Percentiles rank a stretch among this genome's conserved stretches.
phyloP scores from a whole-genome alignment of 2,329 filamentous ascomycete species.

The Zasmidium cellare region DNA sequence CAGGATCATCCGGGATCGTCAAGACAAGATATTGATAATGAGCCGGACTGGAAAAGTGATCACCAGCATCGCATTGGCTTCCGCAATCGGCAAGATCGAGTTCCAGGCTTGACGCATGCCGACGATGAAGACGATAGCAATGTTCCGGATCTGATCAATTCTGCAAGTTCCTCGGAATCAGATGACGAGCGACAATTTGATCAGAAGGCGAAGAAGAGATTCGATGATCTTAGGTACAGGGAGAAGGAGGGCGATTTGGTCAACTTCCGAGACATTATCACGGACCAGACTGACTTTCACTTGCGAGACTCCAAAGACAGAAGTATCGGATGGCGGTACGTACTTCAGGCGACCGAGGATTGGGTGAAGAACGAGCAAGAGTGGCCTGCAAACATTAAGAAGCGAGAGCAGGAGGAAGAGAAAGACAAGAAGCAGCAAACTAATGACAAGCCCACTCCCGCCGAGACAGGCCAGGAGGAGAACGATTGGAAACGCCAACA shows the following conservation, averaged over 20 bases:
- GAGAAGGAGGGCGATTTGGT: slow-evolving; percentile 35
- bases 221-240: slow-evolving; percentile 29
- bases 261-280: slow-evolving; percentile 42
- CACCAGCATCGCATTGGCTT: slow-evolving; percentile 10
- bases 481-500: slow-evolving; percentile 32
- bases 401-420: slow-evolving; percentile 34
- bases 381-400: slow-evolving; percentile 51
- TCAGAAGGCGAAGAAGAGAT: slow-evolving; percentile 29
- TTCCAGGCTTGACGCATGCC: slow-evolving; percentile 5
- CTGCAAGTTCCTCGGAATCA: slow-evolving; percentile 3
- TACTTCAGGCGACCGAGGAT: slow-evolving; percentile 51
- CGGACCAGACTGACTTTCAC: slow-evolving; percentile 45
- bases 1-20: slow-evolving; percentile 8
- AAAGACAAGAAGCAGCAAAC: slow-evolving; percentile 25
- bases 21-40: slow-evolving; percentile 6
- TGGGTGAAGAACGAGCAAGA: slow-evolving; percentile 50
- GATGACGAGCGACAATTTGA: slow-evolving; percentile 21
- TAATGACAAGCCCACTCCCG: slow-evolving; percentile 11
- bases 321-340: slow-evolving; percentile 51
- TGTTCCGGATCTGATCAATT: slow-evolving; percentile 3
- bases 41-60: slow-evolving; percentile 3
- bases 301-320: background rate
- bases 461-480: slow-evolving; percentile 20
- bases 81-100: slow-evolving; percentile 6
- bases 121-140: slow-evolving; percentile 5